phyloP scores from a whole-genome alignment of 257 asterid genomes.

The Petrea volubilis region DNA sequence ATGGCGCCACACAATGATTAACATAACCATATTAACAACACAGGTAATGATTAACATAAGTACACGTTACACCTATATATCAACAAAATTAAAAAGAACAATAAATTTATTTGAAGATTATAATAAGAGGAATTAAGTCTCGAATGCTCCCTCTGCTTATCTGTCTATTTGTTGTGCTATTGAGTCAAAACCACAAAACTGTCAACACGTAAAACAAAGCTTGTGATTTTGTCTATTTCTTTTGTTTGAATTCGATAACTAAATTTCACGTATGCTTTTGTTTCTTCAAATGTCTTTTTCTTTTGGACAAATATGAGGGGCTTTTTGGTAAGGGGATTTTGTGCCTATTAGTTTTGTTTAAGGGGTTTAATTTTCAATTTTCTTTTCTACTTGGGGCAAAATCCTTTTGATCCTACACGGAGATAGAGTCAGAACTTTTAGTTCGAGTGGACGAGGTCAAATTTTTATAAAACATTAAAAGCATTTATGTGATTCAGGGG shows the following conservation, averaged over 20 bases:
- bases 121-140: slow-evolving; percentile 1
- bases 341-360: too few species aligned
- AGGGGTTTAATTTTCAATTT: too few species aligned
- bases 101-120: background rate
- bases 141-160: slow-evolving; percentile 23
- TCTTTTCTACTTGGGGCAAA: too few species aligned
- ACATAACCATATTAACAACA: background rate
- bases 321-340: too few species aligned
- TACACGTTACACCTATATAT: background rate
- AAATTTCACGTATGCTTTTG: background rate
- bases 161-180: slow-evolving; percentile 1
- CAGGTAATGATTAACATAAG: slow-evolving; percentile 3
- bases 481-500: too few species aligned
- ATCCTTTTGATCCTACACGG: too few species aligned
- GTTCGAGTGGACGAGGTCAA: too few species aligned
- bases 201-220: slow-evolving; percentile 22
- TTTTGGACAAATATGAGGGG: too few species aligned
- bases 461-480: too few species aligned
- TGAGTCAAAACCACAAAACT: slow-evolving; percentile 20
- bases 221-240: background rate
- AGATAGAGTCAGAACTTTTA: too few species aligned
- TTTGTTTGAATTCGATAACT: background rate
- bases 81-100: background rate
- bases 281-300: background rate
- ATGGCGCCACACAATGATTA: slow-evolving; percentile 17